Base-by-base conservation (phyloP, 1,284 basidiomycete species). In the Anthracocystis walkeri region DNA sequence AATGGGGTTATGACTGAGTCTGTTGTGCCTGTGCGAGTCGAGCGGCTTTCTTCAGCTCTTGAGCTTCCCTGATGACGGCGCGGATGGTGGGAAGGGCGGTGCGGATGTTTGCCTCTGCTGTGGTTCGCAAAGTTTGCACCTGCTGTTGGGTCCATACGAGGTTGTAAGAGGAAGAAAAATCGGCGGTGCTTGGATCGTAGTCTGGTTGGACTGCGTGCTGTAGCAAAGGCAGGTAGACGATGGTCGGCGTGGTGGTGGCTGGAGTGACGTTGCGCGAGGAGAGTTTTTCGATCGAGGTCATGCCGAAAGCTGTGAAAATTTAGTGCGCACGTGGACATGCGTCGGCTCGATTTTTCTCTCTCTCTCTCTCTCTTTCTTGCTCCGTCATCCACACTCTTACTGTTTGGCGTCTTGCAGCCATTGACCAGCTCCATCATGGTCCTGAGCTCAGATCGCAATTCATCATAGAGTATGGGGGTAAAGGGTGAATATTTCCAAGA, bases 101-200 rank as follows among this genome's bases (percentile, higher is more conserved):
- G 3, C 42, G 20, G 20, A 23, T 20, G 12, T 44, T 44, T 4
- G 20, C 42, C 42, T 44, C 42, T 7, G 42, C 42, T 4, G 42
- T 23, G 4, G 20, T 44, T 3, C 42, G 20, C 42, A 44, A 12
- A n/a, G 20, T 44, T 21, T 44, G 4, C 42, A 44, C 42, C 42
- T 44, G 42, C 7, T 23, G 20, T 21, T 44, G 42, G 7, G 42
- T 44, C 42, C 42, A 44, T 4, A 44, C 41, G 41, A 42, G 41
- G 41, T 44, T 44, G 20, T 44, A 44, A 10, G 20, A 21, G 6
- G 42, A 44, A 7, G 41, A 42, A n/a, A 42, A 42, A 2, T 42
- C 41, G 41, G 41, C 41, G 20, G 42, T 44, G 42, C 42, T 44
- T 20, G 42, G 42, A 21, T 44, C 42, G 42, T 44, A 44, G 7